Evolutionary conservation across 2,329 filamentous ascomycete genomes (phyloP).

Genomic region (Talaromyces sp.): DNA sequence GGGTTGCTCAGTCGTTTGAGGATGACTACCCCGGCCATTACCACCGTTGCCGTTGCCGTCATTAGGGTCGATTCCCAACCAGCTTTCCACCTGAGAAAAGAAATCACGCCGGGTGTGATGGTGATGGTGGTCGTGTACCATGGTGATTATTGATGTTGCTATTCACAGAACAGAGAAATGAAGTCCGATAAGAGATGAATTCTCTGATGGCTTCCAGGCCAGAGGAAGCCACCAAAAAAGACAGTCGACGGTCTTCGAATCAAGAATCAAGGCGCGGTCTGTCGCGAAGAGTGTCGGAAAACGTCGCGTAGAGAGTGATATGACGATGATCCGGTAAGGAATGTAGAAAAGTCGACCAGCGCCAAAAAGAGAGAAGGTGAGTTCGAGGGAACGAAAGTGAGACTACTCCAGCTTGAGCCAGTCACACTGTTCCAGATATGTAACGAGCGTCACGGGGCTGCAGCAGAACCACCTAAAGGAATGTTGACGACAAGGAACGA

Average conservation of each 20-base stretch:
- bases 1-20: not conserved
- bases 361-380: constrained; percentile 12
- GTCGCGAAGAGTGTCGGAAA: not conserved
- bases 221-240: not conserved
- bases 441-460: constrained; percentile 28
- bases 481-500: constrained; percentile 8
- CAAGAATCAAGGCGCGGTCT: not conserved
- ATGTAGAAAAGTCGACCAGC: constrained; percentile 3
- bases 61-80: not conserved
- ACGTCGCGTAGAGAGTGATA: not conserved
- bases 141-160: not conserved
- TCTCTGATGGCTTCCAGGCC: not conserved
- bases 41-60: not conserved
- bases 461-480: constrained; percentile 14
- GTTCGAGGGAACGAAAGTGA: constrained; percentile 14
- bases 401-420: constrained; percentile 13
- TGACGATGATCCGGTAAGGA: not conserved
- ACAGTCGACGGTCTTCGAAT: not conserved
- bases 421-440: constrained; percentile 12
- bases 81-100: not conserved
- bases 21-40: not conserved
- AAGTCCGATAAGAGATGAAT: not conserved
- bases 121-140: constrained; percentile 8
- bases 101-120: constrained; percentile 5
- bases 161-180: not conserved